Evolutionary conservation across 768 basidiomycete species (phyloP).

Genomic region (Tricholoma matsutake): DNA sequence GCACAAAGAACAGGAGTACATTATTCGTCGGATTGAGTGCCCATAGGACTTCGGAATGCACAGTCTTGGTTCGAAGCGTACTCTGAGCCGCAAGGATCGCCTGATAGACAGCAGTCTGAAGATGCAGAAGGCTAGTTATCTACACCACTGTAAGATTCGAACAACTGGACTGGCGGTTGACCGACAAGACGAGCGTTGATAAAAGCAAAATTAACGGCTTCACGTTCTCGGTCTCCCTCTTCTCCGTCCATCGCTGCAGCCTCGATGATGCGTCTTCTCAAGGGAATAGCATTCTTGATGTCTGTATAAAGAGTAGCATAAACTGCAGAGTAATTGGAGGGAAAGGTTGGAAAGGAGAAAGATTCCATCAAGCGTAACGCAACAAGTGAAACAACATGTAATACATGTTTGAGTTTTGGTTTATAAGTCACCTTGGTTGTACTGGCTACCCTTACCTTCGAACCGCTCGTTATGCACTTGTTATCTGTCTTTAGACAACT

Average conservation of each 20-base stretch:
- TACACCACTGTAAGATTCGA: constrained; percentile 25
- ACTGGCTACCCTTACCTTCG: not conserved
- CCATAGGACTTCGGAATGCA: constrained; percentile 93
- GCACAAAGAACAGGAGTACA: constrained; percentile 7
- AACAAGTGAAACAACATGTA: not conserved
- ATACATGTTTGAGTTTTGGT: not conserved
- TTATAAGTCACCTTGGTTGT: too few species aligned
- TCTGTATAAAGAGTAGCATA: constrained; percentile 65
- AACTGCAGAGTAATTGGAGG: constrained; percentile 36
- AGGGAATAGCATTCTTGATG: constrained; percentile 57
- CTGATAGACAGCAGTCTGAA: constrained; percentile 82
- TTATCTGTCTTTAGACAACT: constrained; percentile 15
- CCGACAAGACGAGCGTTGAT: constrained; percentile 81
- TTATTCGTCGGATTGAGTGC: constrained; percentile 85
- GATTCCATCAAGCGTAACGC: constrained; percentile 56
- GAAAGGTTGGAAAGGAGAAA: constrained; percentile 54
- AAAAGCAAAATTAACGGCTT: constrained; percentile 87
- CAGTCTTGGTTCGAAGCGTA: constrained; percentile 72
- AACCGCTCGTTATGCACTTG: constrained; percentile 11
- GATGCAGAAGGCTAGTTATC: constrained; percentile 79
- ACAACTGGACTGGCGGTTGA: constrained; percentile 11
- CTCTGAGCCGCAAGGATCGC: constrained; percentile 68
- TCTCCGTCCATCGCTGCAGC: constrained; percentile 60
- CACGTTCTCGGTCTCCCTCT: constrained; percentile 65
- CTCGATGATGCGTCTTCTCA: constrained; percentile 65